Evolutionary conservation across 1,139 yeast genomes (phyloP).

Genomic region (Magnusiomyces fungicola): DNA sequence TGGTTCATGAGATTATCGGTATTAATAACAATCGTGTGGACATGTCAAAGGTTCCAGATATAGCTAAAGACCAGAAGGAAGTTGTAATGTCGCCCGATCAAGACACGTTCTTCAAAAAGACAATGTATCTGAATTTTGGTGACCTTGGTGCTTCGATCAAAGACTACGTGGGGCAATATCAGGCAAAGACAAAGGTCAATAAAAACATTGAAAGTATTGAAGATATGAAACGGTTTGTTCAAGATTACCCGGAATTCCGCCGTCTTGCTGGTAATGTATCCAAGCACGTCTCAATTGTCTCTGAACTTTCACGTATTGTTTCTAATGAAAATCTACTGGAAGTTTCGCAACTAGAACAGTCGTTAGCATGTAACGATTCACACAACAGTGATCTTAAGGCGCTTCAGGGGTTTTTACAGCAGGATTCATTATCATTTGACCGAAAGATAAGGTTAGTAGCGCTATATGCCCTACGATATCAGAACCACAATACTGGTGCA

Average conservation of each 20-base stretch:
- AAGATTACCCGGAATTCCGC: slow-evolving; percentile 88
- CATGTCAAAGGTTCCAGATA: slow-evolving; percentile 42
- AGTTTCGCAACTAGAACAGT: slow-evolving; percentile 84
- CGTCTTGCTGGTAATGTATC: slow-evolving; percentile 84
- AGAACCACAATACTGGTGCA: slow-evolving; percentile 31
- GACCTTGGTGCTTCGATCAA: slow-evolving; percentile 87
- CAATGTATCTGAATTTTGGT: slow-evolving; percentile 88
- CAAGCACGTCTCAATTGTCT: slow-evolving; percentile 83
- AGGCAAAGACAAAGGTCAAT: slow-evolving; percentile 67
- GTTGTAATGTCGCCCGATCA: slow-evolving; percentile 58
- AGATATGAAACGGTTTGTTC: slow-evolving; percentile 85
- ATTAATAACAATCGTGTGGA: slow-evolving; percentile 75
- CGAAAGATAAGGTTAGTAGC: slow-evolving; percentile 56
- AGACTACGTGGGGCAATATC: slow-evolving; percentile 76
- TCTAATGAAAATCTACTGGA: slow-evolving; percentile 65
- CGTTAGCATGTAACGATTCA: slow-evolving; percentile 60
- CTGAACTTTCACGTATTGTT: slow-evolving; percentile 68
- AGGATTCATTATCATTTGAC: slow-evolving; percentile 26
- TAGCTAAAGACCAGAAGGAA: slow-evolving; percentile 45
- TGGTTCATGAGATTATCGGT: slow-evolving; percentile 90
- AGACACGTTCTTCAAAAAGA: slow-evolving; percentile 69
- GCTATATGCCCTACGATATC: slow-evolving; percentile 66
- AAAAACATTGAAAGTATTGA: slow-evolving; percentile 66
- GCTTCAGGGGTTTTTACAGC: slow-evolving; percentile 29
- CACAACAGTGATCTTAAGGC: slow-evolving; percentile 45